Percentiles rank a stretch among this genome's conserved stretches.
phyloP scores from a whole-genome alignment of 2,329 filamentous ascomycete genomes.

The Aspergillus fumigatiaffinis region DNA sequence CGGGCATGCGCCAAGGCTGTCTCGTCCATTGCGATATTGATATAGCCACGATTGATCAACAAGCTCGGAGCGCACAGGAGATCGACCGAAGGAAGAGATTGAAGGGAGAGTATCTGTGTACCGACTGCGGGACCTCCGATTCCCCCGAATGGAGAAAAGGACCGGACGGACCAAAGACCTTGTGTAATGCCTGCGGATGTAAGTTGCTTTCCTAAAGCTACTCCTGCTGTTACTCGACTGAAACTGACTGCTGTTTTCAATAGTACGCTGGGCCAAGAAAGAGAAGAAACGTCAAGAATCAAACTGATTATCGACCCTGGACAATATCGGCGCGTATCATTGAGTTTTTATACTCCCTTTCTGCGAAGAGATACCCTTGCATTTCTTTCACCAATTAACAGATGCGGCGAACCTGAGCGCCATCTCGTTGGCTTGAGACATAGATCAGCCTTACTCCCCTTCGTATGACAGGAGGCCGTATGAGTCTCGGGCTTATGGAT shows the following conservation, averaged over 20 bases:
- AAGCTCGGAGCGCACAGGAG: conserved; percentile 49
- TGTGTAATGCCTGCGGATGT: conserved; percentile 94
- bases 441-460: neutral
- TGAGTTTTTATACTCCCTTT: neutral
- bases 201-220: conserved; percentile 26
- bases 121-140: conserved; percentile 89
- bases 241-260: neutral
- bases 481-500: neutral
- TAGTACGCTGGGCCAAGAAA: conserved; percentile 62
- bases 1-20: conserved; percentile 74
- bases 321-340: neutral
- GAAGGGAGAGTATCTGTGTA: conserved; percentile 93
- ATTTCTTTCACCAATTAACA: neutral
- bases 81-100: conserved; percentile 80
- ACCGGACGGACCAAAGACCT: conserved; percentile 84
- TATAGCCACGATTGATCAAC: conserved; percentile 74
- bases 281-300: conserved; percentile 64
- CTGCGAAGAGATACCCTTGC: conserved; percentile 15
- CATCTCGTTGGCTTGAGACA: neutral
- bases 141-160: conserved; percentile 96
- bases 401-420: neutral
- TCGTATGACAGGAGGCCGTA: neutral
- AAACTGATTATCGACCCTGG: conserved; percentile 7
- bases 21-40: conserved; percentile 82
- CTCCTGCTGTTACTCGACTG: conserved; percentile 1